phyloP scores from a whole-genome alignment of 768 basidiomycete species.

The Suillus sp. region DNA sequence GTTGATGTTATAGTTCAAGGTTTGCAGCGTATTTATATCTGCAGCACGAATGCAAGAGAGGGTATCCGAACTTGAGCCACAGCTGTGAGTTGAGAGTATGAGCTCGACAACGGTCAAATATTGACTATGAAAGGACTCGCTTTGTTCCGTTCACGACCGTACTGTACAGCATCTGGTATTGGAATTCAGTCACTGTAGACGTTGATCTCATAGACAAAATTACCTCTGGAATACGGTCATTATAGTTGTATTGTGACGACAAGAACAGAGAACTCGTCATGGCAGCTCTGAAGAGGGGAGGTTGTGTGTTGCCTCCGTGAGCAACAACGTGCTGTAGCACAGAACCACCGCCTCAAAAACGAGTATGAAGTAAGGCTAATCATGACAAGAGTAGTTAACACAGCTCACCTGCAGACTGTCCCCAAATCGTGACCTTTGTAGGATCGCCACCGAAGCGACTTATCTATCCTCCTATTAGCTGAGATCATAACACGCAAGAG shows the following conservation, averaged over 20 bases:
- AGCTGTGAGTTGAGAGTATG: conserved; percentile 30
- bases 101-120: neutral
- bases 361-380: neutral
- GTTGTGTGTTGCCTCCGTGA: conserved; percentile 45
- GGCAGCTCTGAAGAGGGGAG: conserved; percentile 45
- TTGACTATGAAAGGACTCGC: conserved; percentile 26
- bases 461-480: conserved; percentile 26
- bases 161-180: conserved; percentile 34
- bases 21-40: conserved; percentile 34
- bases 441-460: conserved; percentile 36
- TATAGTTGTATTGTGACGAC: conserved; percentile 47
- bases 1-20: conserved; percentile 36
- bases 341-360: conserved; percentile 44
- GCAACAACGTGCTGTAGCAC: conserved; percentile 53
- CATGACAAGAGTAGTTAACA: neutral
- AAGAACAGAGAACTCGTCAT: conserved; percentile 49
- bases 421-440: conserved; percentile 37
- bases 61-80: conserved; percentile 34
- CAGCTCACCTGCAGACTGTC: conserved; percentile 28
- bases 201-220: neutral
- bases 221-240: conserved; percentile 45
- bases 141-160: conserved; percentile 37
- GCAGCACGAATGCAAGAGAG: conserved; percentile 43
- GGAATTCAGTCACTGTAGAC: neutral
- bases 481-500: neutral